These are phyloP conservation scores for Aspergillus tubingensis DNA, from an alignment of 2,329 filamentous ascomycete genomes.

Conservation along the genomic window DNA sequence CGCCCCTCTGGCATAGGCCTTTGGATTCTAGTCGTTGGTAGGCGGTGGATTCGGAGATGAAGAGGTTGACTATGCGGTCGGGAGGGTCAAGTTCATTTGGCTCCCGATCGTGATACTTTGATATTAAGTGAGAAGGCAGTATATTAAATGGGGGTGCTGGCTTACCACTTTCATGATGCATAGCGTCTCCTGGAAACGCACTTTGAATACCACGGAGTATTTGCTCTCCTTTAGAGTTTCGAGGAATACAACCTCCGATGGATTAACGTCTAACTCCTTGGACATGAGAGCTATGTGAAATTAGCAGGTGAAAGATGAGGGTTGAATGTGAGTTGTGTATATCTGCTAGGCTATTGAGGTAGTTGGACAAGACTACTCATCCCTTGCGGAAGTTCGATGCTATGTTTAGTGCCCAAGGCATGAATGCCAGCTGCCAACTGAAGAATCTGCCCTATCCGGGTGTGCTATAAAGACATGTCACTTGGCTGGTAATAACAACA, in stretches of 20 bases:
- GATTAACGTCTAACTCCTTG: not conserved
- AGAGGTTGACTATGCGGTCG: conserved; percentile 18
- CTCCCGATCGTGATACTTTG: conserved; percentile 17
- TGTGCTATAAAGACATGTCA: no score
- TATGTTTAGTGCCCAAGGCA: no score
- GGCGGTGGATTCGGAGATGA: conserved; percentile 19
- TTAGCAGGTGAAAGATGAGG: not conserved
- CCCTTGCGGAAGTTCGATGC: no score
- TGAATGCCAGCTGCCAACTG: no score
- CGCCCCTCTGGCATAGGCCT: conserved; percentile 18
- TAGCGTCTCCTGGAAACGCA: not conserved
- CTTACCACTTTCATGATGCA: not conserved
- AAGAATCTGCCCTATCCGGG: no score
- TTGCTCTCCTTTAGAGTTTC: not conserved
- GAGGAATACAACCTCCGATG: not conserved
- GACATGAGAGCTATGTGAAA: not conserved
- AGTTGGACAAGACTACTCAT: not conserved
- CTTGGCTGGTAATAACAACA: no score
- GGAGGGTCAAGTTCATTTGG: conserved; percentile 11
- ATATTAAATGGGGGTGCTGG: not conserved
- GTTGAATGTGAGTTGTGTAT: not conserved
- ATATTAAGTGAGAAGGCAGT: not conserved
- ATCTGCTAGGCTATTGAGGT: not conserved
- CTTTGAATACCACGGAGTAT: not conserved
- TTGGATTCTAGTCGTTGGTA: conserved; percentile 21